Percentiles rank a stretch among this genome's conserved stretches.
Conservation (phyloP, 164 flowering plant species). For the Platanus orientalis region DNA sequence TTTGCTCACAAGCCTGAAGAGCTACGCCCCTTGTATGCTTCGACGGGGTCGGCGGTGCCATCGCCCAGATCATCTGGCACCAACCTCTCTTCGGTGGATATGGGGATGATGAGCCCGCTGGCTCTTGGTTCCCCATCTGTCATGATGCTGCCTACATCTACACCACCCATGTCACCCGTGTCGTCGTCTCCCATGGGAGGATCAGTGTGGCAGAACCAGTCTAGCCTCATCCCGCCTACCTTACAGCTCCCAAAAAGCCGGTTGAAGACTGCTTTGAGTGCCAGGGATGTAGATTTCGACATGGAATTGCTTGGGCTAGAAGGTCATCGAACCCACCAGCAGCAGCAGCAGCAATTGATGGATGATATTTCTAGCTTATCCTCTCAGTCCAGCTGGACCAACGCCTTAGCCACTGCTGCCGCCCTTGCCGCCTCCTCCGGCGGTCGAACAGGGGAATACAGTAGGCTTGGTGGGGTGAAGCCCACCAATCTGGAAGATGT, state of each 20-base stretch:
- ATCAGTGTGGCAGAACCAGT: slow-evolving; percentile 56
- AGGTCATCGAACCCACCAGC: slow-evolving; percentile 26
- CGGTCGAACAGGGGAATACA: slow-evolving; percentile 23
- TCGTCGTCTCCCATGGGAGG: slow-evolving; percentile 53
- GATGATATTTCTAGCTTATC: slow-evolving; percentile 59
- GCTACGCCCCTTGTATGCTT: slow-evolving; percentile 76
- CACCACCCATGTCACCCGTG: slow-evolving; percentile 75
- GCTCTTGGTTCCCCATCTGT: slow-evolving; percentile 42
- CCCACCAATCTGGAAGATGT: slow-evolving; percentile 67
- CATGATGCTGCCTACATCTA: slow-evolving; percentile 40
- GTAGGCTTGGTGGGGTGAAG: slow-evolving; percentile 39
- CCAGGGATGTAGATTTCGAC: slow-evolving; percentile 69
- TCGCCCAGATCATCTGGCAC: slow-evolving; percentile 54
- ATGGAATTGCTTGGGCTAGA: slow-evolving; percentile 64
- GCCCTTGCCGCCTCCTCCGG: slow-evolving; percentile 20
- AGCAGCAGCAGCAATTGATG: slow-evolving; percentile 52
- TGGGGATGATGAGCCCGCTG: slow-evolving; percentile 43
- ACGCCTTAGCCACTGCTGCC: slow-evolving; percentile 21
- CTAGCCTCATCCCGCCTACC: slow-evolving; percentile 52
- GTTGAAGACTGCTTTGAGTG: slow-evolving; percentile 54
- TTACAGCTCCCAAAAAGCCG: slow-evolving; percentile 86
- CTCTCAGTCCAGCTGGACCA: slow-evolving; percentile 40
- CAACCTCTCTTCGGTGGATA: slow-evolving; percentile 28
- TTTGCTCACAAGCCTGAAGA: slow-evolving; percentile 88
- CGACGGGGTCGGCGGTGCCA: slow-evolving; percentile 86